Base-by-base conservation (phyloP, 495 filamentous ascomycete species). In the Stereocaulon alpinum region DNA sequence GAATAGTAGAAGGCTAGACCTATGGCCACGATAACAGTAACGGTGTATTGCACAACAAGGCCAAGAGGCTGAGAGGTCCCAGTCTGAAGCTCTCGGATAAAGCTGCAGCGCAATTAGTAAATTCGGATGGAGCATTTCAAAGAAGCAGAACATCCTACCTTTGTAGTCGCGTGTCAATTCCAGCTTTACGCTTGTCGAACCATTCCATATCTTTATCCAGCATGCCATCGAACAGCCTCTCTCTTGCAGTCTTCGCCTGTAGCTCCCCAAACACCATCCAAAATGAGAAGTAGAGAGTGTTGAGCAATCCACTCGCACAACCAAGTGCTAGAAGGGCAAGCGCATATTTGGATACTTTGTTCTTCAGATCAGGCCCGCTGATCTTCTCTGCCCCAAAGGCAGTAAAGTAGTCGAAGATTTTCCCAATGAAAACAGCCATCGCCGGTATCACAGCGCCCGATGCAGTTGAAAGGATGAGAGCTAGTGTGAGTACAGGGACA, bases 201-300 rank as follows among this genome's bases (percentile, higher is more conserved):
- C 92, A 98, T 54, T 75, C 77, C 59, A 94, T 79, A 32, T 91
- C 82, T 67, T 86, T 91, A 17, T 74, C 66, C 22, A 94, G 64
- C 18, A 97, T 69, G 3, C 79, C 80, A 2, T 71, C 64, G 64
- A 95, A 96, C 3, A 95, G 66, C 29, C 67, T 74, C 32, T 77
- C 73, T 29, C 89, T 80, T 24, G 82, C 83, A 22, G 69, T 76
- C 42, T 78, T 81, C 4, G 83, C 89, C 61, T 96, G 89, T 10
- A 91, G 67, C 70, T 96, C 92, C 29, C 90, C 87, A 65, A 89
- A 91, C 0, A 79, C 65, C 44, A 91, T 69, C 82, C 91, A 96
- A 4, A 77, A 61, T 14, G 77, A 74, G 63, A 86, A 84, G 63
- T 86, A 89, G 49, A 75, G 62, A 10, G 78, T 79, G 63, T 85